Evolutionary conservation across 306 rosid genomes (phyloP).

Genomic region (Ziziphus jujuba): DNA sequence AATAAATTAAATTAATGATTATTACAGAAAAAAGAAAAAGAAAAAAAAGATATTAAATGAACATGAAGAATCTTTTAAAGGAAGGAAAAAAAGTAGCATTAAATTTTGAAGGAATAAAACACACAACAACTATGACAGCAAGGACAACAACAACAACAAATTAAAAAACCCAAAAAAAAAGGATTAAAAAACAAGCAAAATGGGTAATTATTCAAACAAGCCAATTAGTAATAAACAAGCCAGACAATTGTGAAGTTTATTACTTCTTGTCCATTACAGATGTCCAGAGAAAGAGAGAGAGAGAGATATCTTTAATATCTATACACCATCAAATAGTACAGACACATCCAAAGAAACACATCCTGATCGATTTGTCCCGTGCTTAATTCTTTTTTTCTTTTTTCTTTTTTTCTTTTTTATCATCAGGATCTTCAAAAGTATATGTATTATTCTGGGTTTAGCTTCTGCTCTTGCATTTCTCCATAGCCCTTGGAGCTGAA

Average conservation of each 20-base stretch:
- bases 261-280: slow-evolving; percentile 70
- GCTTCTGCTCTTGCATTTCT: slow-evolving; percentile 98
- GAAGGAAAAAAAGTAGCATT: slow-evolving; percentile 31
- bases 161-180: slow-evolving; percentile 8
- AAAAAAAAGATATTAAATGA: slow-evolving; percentile 22
- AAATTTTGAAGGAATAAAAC: slow-evolving; percentile 49
- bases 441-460: slow-evolving; percentile 28
- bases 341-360: slow-evolving; percentile 46
- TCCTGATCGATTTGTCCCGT: slow-evolving; percentile 12
- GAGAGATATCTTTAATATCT: slow-evolving; percentile 37
- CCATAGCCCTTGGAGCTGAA: slow-evolving; percentile 98
- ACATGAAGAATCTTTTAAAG: slow-evolving; percentile 44
- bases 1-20: neutral
- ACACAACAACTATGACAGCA: slow-evolving; percentile 62
- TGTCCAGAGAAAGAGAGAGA: slow-evolving; percentile 20
- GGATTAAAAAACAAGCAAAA: neutral
- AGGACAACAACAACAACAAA: slow-evolving; percentile 40
- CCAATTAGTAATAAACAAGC: slow-evolving; percentile 57
- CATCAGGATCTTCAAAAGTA: neutral
- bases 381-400: neutral
- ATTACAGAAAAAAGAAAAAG: neutral
- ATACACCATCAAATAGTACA: slow-evolving; percentile 61
- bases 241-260: slow-evolving; percentile 66
- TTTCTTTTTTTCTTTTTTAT: neutral
- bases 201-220: slow-evolving; percentile 34